Evolutionary conservation across 2,329 filamentous ascomycete species (phyloP).

Genomic region (Alternaria sp.): DNA sequence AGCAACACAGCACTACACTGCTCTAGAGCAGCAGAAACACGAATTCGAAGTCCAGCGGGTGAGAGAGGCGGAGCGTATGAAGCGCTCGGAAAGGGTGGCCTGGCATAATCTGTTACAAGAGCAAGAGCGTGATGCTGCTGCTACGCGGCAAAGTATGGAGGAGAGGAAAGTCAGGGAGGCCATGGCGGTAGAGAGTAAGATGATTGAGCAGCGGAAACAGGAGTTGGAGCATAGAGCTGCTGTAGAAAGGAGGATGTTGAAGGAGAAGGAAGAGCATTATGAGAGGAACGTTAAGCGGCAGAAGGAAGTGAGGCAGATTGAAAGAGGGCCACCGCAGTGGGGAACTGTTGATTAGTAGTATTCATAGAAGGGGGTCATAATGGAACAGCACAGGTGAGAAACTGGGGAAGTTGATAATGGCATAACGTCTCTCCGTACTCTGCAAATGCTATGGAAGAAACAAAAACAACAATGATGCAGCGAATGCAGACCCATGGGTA

Average conservation of each 20-base stretch:
- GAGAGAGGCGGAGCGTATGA: constrained; percentile 43
- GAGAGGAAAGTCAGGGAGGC: constrained; percentile 33
- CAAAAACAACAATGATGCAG: constrained; percentile 8
- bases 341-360: constrained; percentile 39
- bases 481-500: constrained; percentile 17
- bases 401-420: not conserved
- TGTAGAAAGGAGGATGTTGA: constrained; percentile 39
- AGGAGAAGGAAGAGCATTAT: constrained; percentile 48
- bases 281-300: constrained; percentile 47
- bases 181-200: constrained; percentile 27
- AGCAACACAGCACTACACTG: constrained; percentile 30
- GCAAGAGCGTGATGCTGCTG: constrained; percentile 42
- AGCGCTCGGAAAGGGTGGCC: constrained; percentile 40
- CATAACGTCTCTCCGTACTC: not conserved
- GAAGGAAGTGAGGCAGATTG: constrained; percentile 43
- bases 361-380: not conserved
- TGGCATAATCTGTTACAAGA: constrained; percentile 44
- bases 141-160: constrained; percentile 31
- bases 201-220: constrained; percentile 36
- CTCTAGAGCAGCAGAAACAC: constrained; percentile 43
- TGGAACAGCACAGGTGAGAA: not conserved
- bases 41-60: constrained; percentile 45
- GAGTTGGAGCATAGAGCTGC: constrained; percentile 41
- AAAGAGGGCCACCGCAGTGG: constrained; percentile 35
- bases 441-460: not conserved